Evolutionary conservation across 2,329 filamentous ascomycete species (phyloP), one percentile per base, ranked within the genome.

Genomic region (Fonsecaea monophora): DNA sequence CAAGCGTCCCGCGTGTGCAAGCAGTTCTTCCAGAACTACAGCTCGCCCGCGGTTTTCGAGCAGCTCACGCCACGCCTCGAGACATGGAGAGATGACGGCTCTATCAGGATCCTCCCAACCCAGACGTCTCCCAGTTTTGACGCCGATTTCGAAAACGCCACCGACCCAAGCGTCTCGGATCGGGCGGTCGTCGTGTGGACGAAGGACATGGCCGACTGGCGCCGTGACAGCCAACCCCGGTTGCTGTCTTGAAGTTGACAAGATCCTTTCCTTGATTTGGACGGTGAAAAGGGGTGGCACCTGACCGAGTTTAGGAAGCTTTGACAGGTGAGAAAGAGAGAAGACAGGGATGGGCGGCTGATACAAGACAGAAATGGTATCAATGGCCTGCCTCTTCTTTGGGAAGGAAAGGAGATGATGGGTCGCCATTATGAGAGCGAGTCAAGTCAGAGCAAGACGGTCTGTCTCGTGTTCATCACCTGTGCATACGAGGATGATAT

Each of bases 1-100:
- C 92, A 96, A 78, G 92, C 90, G 0, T 62, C 77, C 4, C 82
- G 91, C 12, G 89, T 95, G 1, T 83, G 85, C 1, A 73, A 75
- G 35, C 25, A 65, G n/a, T 58, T 64, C 12, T 18, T 13, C 12
- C 40, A 56, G 12, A 48, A 60, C n/a, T 59, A 66, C 54, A n/a
- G 53, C 38, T 42, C 15, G 12, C 35, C 53, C 48, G 32, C 42
- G 32, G 32, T 8, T n/a, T 30, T 32, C 4, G 40, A 53, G 6
- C 21, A 25, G 37, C 34, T 32, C 21, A n/a, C 30, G 15, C 13
- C 48, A 4, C 25, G 50, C n/a, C 18, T 72, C 13, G 71, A 73
- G 45, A 42, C 55, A 13, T 73, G 71, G 71, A 66, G 54, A 10
- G 71, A 73, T 50, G 71, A 72, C 40, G 67, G 64, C 5, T 60